Evolutionary conservation across 805 yeast genomes (phyloP), one percentile per base, ranked within the genome.

Genomic region (Cyberlindnera saturnus): DNA sequence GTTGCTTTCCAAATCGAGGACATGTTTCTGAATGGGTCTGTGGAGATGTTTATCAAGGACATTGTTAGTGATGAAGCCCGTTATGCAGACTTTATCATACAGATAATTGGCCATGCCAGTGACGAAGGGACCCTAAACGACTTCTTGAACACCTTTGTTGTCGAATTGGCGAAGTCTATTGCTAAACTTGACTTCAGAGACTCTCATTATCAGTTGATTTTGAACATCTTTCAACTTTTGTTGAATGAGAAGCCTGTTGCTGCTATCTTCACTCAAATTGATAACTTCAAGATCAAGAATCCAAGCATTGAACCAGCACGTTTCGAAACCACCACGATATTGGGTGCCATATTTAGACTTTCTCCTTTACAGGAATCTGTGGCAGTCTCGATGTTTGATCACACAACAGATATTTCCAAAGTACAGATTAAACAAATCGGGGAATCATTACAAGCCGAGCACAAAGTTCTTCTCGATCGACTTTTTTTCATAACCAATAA

Each of bases 331-430:
- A 67, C 70, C 19, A 77, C 96, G 0, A 62, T 86, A 15, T 64
- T 91, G 42, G 98, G 97, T 3, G 84, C 95, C 7, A 69, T 88
- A 28, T 73, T 87, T 42, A 70, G 81, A 44, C 63, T 88, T 18
- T 86, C 96, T 0, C 96, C 96, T 0, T 64, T 89, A 38, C 71
- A 77, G 38, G 70, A 73, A 3, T 62, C 70, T n/a, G 74, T 79
- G 0, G 60, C 71, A 0, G 53, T 66, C 15, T 76, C 74, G 46
- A 79, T 81, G 50, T 71, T 67, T 43, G 57, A 50, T 16, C 48
- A 49, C 32, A 49, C 57, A 1, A 62, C 51, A 5, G 63, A 58
- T 4, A 43, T 57, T 23, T 61, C 74, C 1, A 68, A 66, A 35
- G 55, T 63, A 20, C 79, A 79, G 48, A 60, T 75, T 3, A 67